Evolutionary conservation across 2,329 filamentous ascomycete species (phyloP).

Genomic region (Neopestalotiopsis clavispora): DNA sequence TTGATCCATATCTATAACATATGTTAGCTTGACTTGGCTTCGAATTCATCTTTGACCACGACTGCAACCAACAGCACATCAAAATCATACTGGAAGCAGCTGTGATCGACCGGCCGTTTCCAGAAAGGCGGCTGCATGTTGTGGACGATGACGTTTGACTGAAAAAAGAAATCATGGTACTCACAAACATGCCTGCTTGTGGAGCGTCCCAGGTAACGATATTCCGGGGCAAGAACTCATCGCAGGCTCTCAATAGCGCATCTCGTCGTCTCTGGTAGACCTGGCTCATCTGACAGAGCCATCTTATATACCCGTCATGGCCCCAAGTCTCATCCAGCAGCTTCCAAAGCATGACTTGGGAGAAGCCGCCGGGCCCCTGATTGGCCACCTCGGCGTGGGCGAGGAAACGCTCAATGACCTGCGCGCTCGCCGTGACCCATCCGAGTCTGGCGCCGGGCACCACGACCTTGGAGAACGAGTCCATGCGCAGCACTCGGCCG

Average conservation of each 20-base stretch:
- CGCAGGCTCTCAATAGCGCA: slow-evolving; percentile 78
- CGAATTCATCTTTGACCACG: slow-evolving; percentile 39
- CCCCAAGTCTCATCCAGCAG: slow-evolving; percentile 94
- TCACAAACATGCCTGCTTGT: slow-evolving; percentile 91
- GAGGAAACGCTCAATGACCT: slow-evolving; percentile 82
- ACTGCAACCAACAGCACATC: no score
- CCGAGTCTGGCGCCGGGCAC: slow-evolving; percentile 81
- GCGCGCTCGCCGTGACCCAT: slow-evolving; percentile 87
- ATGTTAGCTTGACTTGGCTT: no score
- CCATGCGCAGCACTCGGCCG: slow-evolving; percentile 86
- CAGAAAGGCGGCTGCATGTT: no score
- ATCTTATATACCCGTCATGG: slow-evolving; percentile 85
- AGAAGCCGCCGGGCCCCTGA: slow-evolving; percentile 87
- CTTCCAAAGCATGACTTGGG: slow-evolving; percentile 85
- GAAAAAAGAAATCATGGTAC: no score
- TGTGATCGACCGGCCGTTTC: no score
- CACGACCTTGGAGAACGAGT: slow-evolving; percentile 92
- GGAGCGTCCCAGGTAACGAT: slow-evolving; percentile 82
- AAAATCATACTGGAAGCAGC: no score
- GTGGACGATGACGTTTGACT: no score
- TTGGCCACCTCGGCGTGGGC: slow-evolving; percentile 83
- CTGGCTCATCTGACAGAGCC: slow-evolving; percentile 81
- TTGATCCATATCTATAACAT: slow-evolving; percentile 70
- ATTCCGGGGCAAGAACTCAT: slow-evolving; percentile 73
- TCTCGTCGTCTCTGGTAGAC: slow-evolving; percentile 84